These are phyloP conservation scores for Arthrobotrys iridis DNA, from an alignment of 2,329 filamentous ascomycete genomes.

Conservation along the genomic window DNA sequence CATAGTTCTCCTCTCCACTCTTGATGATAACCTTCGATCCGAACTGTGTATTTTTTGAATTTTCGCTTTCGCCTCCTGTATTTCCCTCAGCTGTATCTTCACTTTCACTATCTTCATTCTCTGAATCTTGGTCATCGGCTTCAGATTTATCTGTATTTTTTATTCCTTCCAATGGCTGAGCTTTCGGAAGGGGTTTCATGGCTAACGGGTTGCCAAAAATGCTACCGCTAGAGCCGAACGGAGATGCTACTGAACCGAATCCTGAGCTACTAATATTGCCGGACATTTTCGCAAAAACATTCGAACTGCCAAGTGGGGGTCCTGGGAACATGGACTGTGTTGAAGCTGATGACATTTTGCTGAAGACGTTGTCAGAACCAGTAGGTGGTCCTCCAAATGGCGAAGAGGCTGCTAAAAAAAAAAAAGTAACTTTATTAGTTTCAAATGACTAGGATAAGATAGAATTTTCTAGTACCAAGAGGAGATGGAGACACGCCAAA, in stretches of 20 bases:
- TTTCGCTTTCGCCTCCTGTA: not conserved
- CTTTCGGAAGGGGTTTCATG: slow-evolving; percentile 41
- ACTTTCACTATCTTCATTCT: slow-evolving; percentile 12
- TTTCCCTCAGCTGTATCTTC: not conserved
- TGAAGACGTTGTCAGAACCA: slow-evolving; percentile 44
- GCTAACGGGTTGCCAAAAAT: slow-evolving; percentile 30
- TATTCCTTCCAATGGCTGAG: slow-evolving; percentile 41
- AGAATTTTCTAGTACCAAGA: slow-evolving; percentile 9
- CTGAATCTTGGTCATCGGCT: slow-evolving; percentile 25
- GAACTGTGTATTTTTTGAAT: not conserved
- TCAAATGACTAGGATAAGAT: not conserved
- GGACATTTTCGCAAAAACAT: slow-evolving; percentile 51
- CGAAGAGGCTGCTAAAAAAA: slow-evolving; percentile 19
- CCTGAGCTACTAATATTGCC: slow-evolving; percentile 16
- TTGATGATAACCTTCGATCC: slow-evolving; percentile 25
- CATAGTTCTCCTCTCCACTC: slow-evolving; percentile 49
- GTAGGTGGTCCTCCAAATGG: slow-evolving; percentile 42
- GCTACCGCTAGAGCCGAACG: slow-evolving; percentile 31
- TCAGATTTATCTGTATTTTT: slow-evolving; percentile 14
- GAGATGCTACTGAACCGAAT: slow-evolving; percentile 29
- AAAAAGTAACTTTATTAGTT: not conserved
- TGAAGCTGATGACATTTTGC: slow-evolving; percentile 34
- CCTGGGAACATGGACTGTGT: slow-evolving; percentile 22
- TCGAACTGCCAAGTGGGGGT: slow-evolving; percentile 22
- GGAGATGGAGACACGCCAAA: slow-evolving; percentile 39